Evolutionary conservation across 805 yeast species (phyloP), one percentile per base, ranked within the genome.

Genomic region (Saturnispora sanitii): DNA sequence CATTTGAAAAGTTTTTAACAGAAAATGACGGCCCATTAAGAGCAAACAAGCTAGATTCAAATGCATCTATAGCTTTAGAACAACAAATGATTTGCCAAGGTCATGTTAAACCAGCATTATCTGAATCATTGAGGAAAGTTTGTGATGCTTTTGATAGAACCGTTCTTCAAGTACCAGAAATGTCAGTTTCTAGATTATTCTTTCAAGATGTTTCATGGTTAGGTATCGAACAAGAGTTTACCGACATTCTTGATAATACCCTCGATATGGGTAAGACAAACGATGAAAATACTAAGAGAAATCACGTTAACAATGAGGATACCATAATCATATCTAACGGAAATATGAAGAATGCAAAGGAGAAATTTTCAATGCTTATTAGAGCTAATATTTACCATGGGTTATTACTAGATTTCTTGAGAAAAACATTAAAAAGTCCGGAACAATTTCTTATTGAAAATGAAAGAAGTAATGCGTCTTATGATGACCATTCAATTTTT

Each of bases 131-230:
- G 44, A 48, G 61, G 41, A 57, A 67, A 11, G 53, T 78, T 9
- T 57, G 78, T 39, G 71, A 68, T 6, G 66, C 69, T n/a, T 77
- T 70, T 51, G 56, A 66, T 13, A 61, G 63, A 12, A 58, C 52
- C 5, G 55, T 61, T 33, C 40, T 57, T 11, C 57, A 70, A 15
- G 55, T 58, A 22, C 65, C 72, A 6, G 73, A 68, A 20, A 62
- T 70, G 20, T 69, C 73, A 46, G 60, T 71, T 1, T 67, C 79
- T 2, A 73, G 69, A 6, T 50, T 86, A 21, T 80, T 72, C 50
- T 75, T 78, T 46, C 75, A 78, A 51, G 77, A 81, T 49, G 75
- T 77, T 1, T 65, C 67, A 21, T 83, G 94, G 94, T 62, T 83
- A 15, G 67, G 69, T 7, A 50, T 73, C 8, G 50, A 44, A 16